Percentiles rank a stretch among this genome's conserved stretches.
phyloP scores from a whole-genome alignment of 305 asterid genomes.

The Lippia alba region DNA sequence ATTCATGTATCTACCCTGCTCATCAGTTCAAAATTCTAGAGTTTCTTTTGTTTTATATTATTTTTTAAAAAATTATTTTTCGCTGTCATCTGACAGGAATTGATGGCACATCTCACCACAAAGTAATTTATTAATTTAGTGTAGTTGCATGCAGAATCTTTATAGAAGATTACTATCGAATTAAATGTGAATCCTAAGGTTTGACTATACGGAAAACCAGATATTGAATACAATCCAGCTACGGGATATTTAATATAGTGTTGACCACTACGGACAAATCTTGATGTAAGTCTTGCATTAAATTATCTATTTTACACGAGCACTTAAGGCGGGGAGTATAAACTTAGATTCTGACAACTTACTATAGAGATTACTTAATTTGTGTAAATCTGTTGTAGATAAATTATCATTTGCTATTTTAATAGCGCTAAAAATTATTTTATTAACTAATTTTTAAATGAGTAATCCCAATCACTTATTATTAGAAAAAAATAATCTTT shows the following conservation, averaged over 20 bases:
- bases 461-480: too few relatives aligned
- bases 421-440: too few relatives aligned
- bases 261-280: neutral
- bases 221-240: slow-evolving; percentile 18
- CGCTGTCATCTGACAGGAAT: neutral
- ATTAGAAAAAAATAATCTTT: too few relatives aligned
- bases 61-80: neutral
- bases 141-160: slow-evolving; percentile 1
- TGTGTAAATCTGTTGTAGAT: too few relatives aligned
- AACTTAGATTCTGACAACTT: too few relatives aligned
- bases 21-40: neutral
- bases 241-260: neutral
- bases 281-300: neutral
- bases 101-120: neutral
- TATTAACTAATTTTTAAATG: too few relatives aligned
- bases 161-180: neutral
- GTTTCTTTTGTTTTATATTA: neutral
- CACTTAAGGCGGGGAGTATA: too few relatives aligned
- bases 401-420: too few relatives aligned
- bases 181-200: neutral
- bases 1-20: too few relatives aligned
- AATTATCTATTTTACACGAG: neutral
- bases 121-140: neutral
- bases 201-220: neutral
- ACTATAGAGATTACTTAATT: too few relatives aligned